Base-by-base conservation (phyloP, 1,139 yeast species). In the Suhomyces terraborum region DNA sequence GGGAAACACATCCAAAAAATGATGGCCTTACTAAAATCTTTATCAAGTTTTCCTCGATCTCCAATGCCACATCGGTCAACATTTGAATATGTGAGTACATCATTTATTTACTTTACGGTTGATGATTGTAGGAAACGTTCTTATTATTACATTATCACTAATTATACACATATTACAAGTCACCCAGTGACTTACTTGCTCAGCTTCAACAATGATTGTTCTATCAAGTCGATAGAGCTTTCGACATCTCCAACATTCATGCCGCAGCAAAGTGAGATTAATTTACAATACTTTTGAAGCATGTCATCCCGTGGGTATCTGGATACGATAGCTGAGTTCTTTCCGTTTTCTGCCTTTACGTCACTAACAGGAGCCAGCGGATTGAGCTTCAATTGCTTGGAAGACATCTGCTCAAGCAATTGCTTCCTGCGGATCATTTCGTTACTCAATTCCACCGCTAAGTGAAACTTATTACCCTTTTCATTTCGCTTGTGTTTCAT, bases 181-280 rank as follows among this genome's bases (percentile, higher is more conserved):
- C 34, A 24, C 34, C 22, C 30, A 14, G 38, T 29, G 34, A 24
- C 35, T 6, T 23, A 22, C 23, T 32, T 22, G 28, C 21, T 24
- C 22, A 24, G 36, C 42, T 54, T 55, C 22, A 52, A 36, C 35
- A 64, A 61, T 14, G 74, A 67, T 47, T 67, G 69, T 51, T 73
- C 78, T 28, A 73, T 70, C 46, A 69, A 58, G 46, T 73, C 76
- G 39, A 73, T 72, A 19, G 72, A 64, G 23, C 53, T 54, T 44
- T 72, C 76, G 28, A 71, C 75, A 31, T 72, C 77, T 28, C 57
- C 57, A 39, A 67, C 52, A 41, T 66, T 56, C 76, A 73, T 69
- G 14, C 75, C 77, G 46, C 77, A 72, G 49, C 77, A 70, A 31
- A 68, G 53, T 13, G 77, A 66, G 14, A 73, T 67, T 44, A 73